Conservation (phyloP, 2,329 filamentous ascomycete genomes). For the Stagonosporopsis rhizophila region DNA sequence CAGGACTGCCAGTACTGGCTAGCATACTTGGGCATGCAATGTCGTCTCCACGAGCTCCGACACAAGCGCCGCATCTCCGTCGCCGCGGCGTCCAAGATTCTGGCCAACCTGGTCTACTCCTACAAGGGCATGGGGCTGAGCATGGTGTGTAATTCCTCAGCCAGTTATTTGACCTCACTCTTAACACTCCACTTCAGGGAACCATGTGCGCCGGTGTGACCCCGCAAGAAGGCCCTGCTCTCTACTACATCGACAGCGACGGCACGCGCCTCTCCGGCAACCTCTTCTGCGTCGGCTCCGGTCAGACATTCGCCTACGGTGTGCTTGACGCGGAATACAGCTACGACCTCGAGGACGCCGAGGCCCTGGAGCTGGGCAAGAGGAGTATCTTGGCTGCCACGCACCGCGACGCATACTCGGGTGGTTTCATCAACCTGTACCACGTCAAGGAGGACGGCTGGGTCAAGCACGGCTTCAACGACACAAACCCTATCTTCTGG, state of each 20-base stretch:
- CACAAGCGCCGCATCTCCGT: conserved; percentile 99
- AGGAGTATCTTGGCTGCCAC: conserved; percentile 95
- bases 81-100: conserved; percentile 95
- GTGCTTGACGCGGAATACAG: conserved; percentile 95
- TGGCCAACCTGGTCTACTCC: conserved; percentile 95
- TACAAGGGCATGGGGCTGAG: conserved; percentile 99
- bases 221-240: conserved; percentile 90
- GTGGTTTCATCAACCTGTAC: conserved; percentile 98
- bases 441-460: conserved; percentile 99
- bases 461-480: conserved; percentile 98
- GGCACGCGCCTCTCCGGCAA: conserved; percentile 92
- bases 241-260: conserved; percentile 99
- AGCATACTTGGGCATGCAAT: conserved; percentile 98
- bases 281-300: conserved; percentile 96
- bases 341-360: conserved; percentile 86
- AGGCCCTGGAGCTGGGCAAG: conserved; percentile 87
- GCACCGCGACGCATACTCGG: conserved; percentile 97
- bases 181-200: conserved; percentile 57
- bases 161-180: not conserved
- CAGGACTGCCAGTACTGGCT: conserved; percentile 99
- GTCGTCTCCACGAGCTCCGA: conserved; percentile 96
- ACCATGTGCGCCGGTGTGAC: conserved; percentile 99
- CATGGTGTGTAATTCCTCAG: conserved; percentile 63
- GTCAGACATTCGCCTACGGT: conserved; percentile 98
- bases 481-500: conserved; percentile 99